Evolutionary conservation across 225 moss, liverwort and hornwort genomes (phyloP).

Genomic region (Bryum argenteum): DNA sequence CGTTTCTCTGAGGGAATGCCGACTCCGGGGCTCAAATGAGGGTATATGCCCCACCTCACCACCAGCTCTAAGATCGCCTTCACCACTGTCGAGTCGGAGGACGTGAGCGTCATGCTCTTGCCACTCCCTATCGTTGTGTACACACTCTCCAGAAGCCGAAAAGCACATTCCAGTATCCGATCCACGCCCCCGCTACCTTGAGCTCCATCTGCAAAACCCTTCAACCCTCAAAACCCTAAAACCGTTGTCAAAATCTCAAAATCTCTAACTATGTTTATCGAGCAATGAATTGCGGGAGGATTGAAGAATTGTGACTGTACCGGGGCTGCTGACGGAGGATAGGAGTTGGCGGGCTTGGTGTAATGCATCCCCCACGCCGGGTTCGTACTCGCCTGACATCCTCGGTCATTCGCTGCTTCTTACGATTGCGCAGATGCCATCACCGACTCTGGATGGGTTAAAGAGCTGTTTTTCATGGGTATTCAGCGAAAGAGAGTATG

Average conservation of each 20-base stretch:
- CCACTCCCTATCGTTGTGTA: conserved; percentile 45
- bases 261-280: conserved; percentile 8
- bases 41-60: conserved; percentile 79
- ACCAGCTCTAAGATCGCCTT: conserved; percentile 83
- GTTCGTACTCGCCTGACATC: conserved; percentile 37
- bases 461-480: too few relatives aligned
- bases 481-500: too few relatives aligned
- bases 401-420: conserved; percentile 12
- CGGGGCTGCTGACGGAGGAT: conserved; percentile 39
- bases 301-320: conserved; percentile 21
- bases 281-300: background rate
- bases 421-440: conserved; percentile 13
- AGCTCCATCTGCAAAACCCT: conserved; percentile 25
- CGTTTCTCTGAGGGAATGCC: conserved; percentile 72
- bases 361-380: conserved; percentile 43
- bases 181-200: conserved; percentile 15
- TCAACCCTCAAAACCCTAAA: background rate
- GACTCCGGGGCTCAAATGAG: conserved; percentile 72
- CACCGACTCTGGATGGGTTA: background rate
- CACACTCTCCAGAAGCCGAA: conserved; percentile 46
- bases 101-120: conserved; percentile 46
- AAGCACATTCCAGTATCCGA: conserved; percentile 46
- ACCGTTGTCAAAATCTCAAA: too few relatives aligned
- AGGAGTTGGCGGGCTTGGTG: conserved; percentile 46
- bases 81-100: conserved; percentile 71